Evolutionary conservation across 176 grass and related monocot genomes (phyloP).

Genomic region (Oryza australiensis): DNA sequence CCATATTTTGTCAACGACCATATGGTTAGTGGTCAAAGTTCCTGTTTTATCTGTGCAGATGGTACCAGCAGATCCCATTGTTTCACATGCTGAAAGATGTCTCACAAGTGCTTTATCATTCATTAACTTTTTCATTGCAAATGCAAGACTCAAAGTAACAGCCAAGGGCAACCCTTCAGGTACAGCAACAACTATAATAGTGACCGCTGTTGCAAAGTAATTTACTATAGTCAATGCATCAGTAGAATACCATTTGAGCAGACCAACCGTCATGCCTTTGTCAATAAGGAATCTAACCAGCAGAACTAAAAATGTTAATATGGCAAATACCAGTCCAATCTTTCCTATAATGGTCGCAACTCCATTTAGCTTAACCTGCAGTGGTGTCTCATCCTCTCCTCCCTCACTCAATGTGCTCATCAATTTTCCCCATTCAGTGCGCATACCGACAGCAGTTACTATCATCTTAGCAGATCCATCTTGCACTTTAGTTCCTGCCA

Average conservation of each 20-base stretch:
- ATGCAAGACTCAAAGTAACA: conserved; percentile 96
- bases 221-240: conserved; percentile 90
- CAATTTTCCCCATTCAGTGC: conserved; percentile 92
- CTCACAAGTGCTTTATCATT: conserved; percentile 88
- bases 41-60: conserved; percentile 99
- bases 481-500: conserved; percentile 90
- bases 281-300: conserved; percentile 69
- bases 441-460: conserved; percentile 87
- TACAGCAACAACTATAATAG: conserved; percentile 98
- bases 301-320: conserved; percentile 82
- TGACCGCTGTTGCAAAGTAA: conserved; percentile 88
- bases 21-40: conserved; percentile 94
- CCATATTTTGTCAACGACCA: conserved; percentile 95
- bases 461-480: conserved; percentile 95
- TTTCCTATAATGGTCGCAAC: conserved; percentile 93
- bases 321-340: conserved; percentile 82
- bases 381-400: conserved; percentile 93
- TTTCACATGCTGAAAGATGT: conserved; percentile 90
- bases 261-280: conserved; percentile 55
- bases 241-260: conserved; percentile 72
- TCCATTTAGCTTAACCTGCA: conserved; percentile 98
- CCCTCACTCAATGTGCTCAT: conserved; percentile 90
- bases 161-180: conserved; percentile 93
- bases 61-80: conserved; percentile 87
- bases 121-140: conserved; percentile 99